Evolutionary conservation across 1,284 basidiomycete species (phyloP).

Genomic region (Ganoderma multipileum): DNA sequence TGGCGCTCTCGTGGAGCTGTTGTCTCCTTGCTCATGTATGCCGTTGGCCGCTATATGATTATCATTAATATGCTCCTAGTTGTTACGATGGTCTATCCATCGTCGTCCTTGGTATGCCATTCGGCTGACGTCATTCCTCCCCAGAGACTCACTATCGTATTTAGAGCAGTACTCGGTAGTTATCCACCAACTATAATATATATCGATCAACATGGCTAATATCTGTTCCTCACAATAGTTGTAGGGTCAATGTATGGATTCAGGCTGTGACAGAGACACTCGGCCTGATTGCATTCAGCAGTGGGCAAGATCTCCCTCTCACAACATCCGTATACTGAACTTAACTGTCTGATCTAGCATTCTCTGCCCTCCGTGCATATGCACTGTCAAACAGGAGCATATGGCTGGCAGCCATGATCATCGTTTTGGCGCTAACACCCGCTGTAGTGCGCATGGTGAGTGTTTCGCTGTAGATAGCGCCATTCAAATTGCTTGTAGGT

Average conservation of each 20-base stretch:
- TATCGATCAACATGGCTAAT: background rate
- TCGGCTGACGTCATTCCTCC: too few species aligned
- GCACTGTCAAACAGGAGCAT: background rate
- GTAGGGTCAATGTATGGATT: background rate
- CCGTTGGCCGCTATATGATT: conserved; percentile 36
- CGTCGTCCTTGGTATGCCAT: background rate
- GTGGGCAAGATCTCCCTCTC: background rate
- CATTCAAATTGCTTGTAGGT: background rate
- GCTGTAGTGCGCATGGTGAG: background rate
- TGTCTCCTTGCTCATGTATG: conserved; percentile 25
- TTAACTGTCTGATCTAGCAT: background rate
- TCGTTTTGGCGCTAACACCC: background rate
- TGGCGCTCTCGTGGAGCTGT: conserved; percentile 14
- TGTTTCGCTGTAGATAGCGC: background rate
- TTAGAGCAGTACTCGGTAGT: too few species aligned
- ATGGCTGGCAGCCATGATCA: background rate
- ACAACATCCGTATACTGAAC: background rate
- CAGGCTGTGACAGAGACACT: background rate
- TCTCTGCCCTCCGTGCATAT: background rate
- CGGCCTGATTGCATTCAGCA: background rate
- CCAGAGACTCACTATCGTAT: too few species aligned
- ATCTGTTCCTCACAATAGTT: background rate
- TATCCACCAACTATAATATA: background rate
- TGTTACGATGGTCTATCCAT: background rate
- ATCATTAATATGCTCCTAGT: conserved; percentile 22